Evolutionary conservation across 1,284 basidiomycete species (phyloP), one percentile per base, ranked within the genome.

Genomic region (Apiotrichum mycotoxinovorans): DNA sequence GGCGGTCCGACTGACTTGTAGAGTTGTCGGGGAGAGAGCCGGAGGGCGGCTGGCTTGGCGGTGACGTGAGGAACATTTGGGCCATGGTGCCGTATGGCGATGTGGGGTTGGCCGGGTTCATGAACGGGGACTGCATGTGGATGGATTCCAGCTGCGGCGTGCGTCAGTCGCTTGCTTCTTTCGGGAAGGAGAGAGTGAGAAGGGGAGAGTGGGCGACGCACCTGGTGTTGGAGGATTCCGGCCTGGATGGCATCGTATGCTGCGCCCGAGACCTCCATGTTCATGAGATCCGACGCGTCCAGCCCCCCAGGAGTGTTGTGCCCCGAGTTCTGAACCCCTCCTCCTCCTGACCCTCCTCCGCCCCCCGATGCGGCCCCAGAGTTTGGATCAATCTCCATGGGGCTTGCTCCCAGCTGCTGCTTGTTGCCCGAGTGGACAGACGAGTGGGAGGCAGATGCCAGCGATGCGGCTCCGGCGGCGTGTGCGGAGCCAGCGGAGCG

Each of bases 111-210:
- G 51, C 61, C 10, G 62, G 56, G 25, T 66, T 71, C 44, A 76
- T 68, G 7, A 72, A 63, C 1, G 76, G 76, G 5, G 74, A 76
- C 63, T 76, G 76, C 74, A 78, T 76, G 61, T 76, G 75, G 44
- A 78, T 73, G 23, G 69, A 63, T 58, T 75, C 74, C 42, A 78
- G 71, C 75, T 78, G 61, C 25, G 26, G 47, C 9, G 20, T 14
- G 42, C 17, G 54, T 58, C 48, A 62, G 55, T 30, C 30, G 30
- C 30, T 30, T 30, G 30, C 30, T 30, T 30, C 30, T 30, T 30
- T 30, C 30, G 30, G 30, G 11, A 17, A 42, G n/a, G 15, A 30
- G 33, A 15, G 25, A 10, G 15, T 18, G n/a, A 35, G 20, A n/a
- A n/a, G n/a, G n/a, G 40, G 5, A 40, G 14, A 43, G 26, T 7